Conservation (phyloP, 768 basidiomycete genomes). For the Collybia sp. region DNA sequence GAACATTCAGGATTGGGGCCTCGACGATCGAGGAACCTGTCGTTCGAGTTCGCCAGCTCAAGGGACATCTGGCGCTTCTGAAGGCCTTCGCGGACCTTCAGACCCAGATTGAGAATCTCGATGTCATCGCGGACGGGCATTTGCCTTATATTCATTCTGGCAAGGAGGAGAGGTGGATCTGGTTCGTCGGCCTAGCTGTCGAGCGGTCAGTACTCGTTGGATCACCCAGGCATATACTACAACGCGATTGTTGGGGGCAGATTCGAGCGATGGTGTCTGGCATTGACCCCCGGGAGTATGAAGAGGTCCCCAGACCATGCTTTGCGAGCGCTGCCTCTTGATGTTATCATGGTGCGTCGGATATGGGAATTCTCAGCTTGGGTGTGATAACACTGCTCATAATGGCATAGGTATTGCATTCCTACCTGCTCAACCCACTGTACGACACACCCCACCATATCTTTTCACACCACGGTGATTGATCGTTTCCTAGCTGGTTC, state of each 20-base stretch:
- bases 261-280: conserved; percentile 13
- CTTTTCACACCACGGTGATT: background rate
- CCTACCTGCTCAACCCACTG: conserved; percentile 17
- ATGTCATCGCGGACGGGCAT: background rate
- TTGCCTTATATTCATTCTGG: conserved; percentile 2
- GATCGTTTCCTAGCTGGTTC: conserved; percentile 9
- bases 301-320: background rate
- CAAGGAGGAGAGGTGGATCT: conserved; percentile 10
- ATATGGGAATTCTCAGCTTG: background rate
- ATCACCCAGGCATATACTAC: background rate
- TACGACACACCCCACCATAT: background rate
- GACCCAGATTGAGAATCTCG: conserved; percentile 4
- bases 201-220: conserved; percentile 10
- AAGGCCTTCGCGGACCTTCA: conserved; percentile 8
- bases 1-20: background rate
- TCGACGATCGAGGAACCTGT: conserved; percentile 6
- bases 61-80: conserved; percentile 14
- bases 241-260: background rate
- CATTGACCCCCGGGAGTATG: background rate
- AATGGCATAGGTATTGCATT: conserved; percentile 16
- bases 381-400: background rate
- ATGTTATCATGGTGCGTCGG: conserved; percentile 15
- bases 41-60: conserved; percentile 9
- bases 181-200: conserved; percentile 15
- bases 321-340: conserved; percentile 10